A percentile compares a stretch with the other conserved stretches of the same genome.
Conservation (phyloP, 2,329 filamentous ascomycete species). For the Venturia oleaginea region DNA sequence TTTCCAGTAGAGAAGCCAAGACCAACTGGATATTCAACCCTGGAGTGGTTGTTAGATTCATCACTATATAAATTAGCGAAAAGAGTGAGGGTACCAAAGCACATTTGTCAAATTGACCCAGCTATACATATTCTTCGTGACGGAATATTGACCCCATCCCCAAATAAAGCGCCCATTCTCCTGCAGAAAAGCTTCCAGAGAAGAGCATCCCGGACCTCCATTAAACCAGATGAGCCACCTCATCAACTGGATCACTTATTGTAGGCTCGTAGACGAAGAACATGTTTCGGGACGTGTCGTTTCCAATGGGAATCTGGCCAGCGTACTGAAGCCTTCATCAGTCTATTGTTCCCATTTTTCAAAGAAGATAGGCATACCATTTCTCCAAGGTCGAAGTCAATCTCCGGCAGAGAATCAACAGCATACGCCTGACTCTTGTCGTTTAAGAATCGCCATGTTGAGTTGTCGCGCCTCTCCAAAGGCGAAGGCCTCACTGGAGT, state of each 20-base stretch:
- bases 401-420: conserved; percentile 16
- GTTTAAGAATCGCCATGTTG: conserved; percentile 1
- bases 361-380: background rate
- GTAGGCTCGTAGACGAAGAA: conserved; percentile 20
- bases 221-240: conserved; percentile 20
- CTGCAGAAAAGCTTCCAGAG: conserved; percentile 17
- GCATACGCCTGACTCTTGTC: conserved; percentile 3
- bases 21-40: conserved; percentile 19
- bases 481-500: background rate
- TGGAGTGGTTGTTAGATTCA: background rate
- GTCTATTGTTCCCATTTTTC: background rate
- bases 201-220: conserved; percentile 16
- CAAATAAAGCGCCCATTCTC: conserved; percentile 18
- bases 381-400: conserved; percentile 18
- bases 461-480: background rate
- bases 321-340: conserved; percentile 12
- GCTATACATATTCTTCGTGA: conserved; percentile 17
- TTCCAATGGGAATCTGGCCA: conserved; percentile 18
- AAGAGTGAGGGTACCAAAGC: conserved; percentile 14
- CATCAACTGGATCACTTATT: conserved; percentile 17
- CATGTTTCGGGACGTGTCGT: conserved; percentile 17
- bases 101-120: conserved; percentile 20
- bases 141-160: conserved; percentile 17
- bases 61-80: background rate
- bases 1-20: conserved; percentile 17